A percentile compares a stretch with the other conserved stretches of the same genome.
Conservation (phyloP, 108 stramenopile species). For the Parmales sp. region DNA sequence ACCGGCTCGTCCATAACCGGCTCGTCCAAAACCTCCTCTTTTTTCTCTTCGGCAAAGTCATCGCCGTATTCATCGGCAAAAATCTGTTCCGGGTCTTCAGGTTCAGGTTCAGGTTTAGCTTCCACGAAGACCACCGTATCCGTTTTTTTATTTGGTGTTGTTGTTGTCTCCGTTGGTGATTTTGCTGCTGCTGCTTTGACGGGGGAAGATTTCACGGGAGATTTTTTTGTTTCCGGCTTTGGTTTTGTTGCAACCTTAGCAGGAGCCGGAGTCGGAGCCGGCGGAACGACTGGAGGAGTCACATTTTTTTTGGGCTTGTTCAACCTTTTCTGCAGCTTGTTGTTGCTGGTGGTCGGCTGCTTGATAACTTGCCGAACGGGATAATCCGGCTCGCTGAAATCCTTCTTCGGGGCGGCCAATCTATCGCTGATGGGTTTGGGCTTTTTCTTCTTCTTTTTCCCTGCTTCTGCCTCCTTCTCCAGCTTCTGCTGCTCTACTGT, state of each 20-base stretch:
- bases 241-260: not conserved
- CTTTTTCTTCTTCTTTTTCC: not conserved
- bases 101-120: not conserved
- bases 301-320: too few species aligned
- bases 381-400: not conserved
- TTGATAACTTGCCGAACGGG: not conserved
- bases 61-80: not conserved
- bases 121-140: not conserved
- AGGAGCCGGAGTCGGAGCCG: too few species aligned
- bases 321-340: not conserved
- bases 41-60: conserved; percentile 6
- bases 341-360: not conserved
- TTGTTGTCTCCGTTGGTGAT: not conserved
- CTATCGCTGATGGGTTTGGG: not conserved
- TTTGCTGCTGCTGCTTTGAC: not conserved
- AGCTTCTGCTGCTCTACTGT: not conserved
- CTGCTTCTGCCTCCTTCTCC: not conserved
- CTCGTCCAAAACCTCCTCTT: not conserved
- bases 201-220: not conserved
- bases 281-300: too few species aligned
- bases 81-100: too few species aligned
- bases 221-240: not conserved
- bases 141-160: not conserved
- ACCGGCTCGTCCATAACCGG: not conserved
- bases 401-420: not conserved